Base-by-base conservation (phyloP, 495 filamentous ascomycete genomes). In the Daldinia caldariorum region DNA sequence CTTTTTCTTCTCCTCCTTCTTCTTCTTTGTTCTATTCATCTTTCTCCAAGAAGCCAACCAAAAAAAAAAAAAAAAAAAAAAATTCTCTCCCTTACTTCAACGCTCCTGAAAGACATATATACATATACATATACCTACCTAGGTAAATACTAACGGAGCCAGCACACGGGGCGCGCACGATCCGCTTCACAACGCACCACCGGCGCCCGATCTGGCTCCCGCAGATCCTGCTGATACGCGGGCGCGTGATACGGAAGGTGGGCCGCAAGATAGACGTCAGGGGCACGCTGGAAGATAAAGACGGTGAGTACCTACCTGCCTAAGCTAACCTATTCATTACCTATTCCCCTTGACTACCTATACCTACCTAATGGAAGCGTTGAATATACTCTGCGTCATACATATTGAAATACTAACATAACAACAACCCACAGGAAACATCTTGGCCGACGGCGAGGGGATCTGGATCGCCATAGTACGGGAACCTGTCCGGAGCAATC, bases 271-370 rank as follows among this genome's bases (percentile, higher is more conserved):
- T 78, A 32, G 72, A 61, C 13, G 70, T 64, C 12, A 62, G 55
- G 50, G 77, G 74, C 32, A 61, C 65, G 3, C 53, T 80, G 20
- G 77, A 80, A 43, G 74, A 80, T 61, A 76, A 71, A 9, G 59
- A 75, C 3, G 77, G 78, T 61, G 58, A 47, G 70, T 29, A 12
- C 10, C 32, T 18, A n/a, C n/a, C n/a, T n/a, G n/a, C n/a, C n/a
- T n/a, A n/a, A n/a, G n/a, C n/a, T n/a, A n/a, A n/a, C n/a, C n/a
- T n/a, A n/a, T n/a, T n/a, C n/a, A n/a, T n/a, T n/a, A n/a, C n/a
- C n/a, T n/a, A n/a, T n/a, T n/a, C n/a, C n/a, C n/a, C n/a, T n/a
- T n/a, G n/a, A n/a, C n/a, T n/a, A n/a, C n/a, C n/a, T n/a, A n/a
- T n/a, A n/a, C n/a, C n/a, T n/a, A n/a, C n/a, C n/a, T n/a, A n/a